Evolutionary conservation across 225 moss, liverwort and hornwort genomes (phyloP), one percentile per base, ranked within the genome.

Genomic region (Bryoerythrophyllum caledonicum): DNA sequence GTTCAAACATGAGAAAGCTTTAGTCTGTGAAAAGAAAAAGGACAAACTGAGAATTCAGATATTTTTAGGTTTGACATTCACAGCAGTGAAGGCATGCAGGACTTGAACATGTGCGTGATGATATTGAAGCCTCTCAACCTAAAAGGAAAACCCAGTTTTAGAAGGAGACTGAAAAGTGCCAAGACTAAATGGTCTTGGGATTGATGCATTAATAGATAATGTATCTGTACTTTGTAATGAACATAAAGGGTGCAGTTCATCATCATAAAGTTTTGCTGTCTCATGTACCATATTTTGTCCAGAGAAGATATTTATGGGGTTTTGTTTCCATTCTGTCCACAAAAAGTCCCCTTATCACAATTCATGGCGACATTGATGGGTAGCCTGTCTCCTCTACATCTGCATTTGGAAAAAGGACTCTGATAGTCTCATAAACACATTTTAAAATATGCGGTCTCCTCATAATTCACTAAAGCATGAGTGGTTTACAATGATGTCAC

Each of bases 401-500:
- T 10, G 7, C 7, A 27, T 14, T 15, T 32, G 8, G 2, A 16
- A 72, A 72, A 60, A 8, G 60, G 6, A 48, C 48, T 9, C 46
- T 13, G 4, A 49, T 3, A 15, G 23, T 71, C 6, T 3, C 8
- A 15, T 56, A 56, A 70, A 55, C 17, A 10, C 38, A 21, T 60
- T n/a, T 60, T 21, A 72, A 61, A 30, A 30, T 60, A 48, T 46
- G 21, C 23, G 9, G 8, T 8, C 5, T 60, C 14, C 44, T 5
- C 60, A 44, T n/a, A 44, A 54, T 27, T 27, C 26, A 19, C 12
- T n/a, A 72, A 19, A 4, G 8, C n/a, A 72, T 60, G 72, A 72
- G 72, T 72, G 14, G 28, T 46, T 70, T 30, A 43, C 72, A 72
- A 46, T 61, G 48, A 72, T 72, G 60, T 2, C 8, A 1, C 17